Evolutionary conservation across 1,139 yeast species (phyloP).

Genomic region (Magnusiomyces suaveolens): DNA sequence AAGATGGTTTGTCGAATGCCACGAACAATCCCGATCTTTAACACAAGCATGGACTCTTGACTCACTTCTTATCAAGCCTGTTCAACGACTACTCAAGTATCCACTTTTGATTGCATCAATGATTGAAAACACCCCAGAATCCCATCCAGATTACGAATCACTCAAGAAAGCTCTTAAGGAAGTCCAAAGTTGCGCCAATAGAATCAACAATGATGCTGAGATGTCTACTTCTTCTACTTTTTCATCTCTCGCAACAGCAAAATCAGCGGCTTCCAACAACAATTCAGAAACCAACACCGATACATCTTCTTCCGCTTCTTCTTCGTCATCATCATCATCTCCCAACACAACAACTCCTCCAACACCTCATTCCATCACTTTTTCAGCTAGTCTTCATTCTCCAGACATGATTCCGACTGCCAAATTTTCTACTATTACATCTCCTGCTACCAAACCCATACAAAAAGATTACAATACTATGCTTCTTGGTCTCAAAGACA

Average conservation of each 20-base stretch:
- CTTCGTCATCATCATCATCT: neutral
- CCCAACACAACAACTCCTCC: neutral
- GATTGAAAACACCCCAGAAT: conserved; percentile 24
- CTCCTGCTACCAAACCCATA: neutral
- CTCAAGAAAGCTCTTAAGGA: conserved; percentile 24
- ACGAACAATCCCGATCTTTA: conserved; percentile 20
- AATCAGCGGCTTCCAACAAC: neutral
- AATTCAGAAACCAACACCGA: neutral
- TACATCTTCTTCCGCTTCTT: neutral
- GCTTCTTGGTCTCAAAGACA: conserved; percentile 16
- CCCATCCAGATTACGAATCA: conserved; percentile 28
- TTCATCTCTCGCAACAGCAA: neutral
- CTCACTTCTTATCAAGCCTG: conserved; percentile 36
- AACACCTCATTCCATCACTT: neutral
- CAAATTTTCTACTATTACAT: neutral
- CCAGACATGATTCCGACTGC: neutral
- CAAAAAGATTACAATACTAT: conserved; percentile 11
- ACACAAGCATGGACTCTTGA: conserved; percentile 38
- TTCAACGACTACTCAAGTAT: conserved; percentile 36
- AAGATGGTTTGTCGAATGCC: conserved; percentile 29
- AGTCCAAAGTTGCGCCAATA: conserved; percentile 24
- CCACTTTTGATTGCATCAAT: conserved; percentile 31
- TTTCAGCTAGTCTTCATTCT: neutral
- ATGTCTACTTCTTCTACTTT: conserved; percentile 4
- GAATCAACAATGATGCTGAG: conserved; percentile 23